Evolutionary conservation across 345 rosid species (phyloP), one percentile per base, ranked within the genome.

Genomic region (Brassica incana): DNA sequence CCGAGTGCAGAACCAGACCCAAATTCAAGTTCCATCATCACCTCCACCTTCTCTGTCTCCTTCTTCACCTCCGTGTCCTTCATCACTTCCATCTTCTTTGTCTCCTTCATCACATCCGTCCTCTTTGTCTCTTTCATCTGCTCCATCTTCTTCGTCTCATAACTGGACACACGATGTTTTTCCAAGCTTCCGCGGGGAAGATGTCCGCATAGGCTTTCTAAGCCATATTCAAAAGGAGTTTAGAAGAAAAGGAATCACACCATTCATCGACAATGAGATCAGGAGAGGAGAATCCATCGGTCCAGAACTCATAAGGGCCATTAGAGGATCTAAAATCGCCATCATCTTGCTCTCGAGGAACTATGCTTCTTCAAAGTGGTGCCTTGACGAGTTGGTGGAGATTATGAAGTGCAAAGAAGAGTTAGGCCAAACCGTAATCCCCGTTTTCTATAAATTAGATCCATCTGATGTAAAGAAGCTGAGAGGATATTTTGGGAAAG

Each of bases 321-420:
- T 71, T 23, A 77, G 71, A 71, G 65, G 58, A 50, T 77, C 71
- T 23, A 71, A 62, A 65, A 64, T 77, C 7, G 38, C 76, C 0
- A 54, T 77, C 43, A 7, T 71, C 30, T 23, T 77, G 30, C 58
- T 77, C 43, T 71, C 81, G 0, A 30, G 0, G 38, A 77, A 69
- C 67, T 75, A 66, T 0, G 72, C 72, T 35, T 66, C 54, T 11
- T 67, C 71, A 6, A 40, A 20, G 5, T 67, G 71, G 71, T 67
- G 71, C 14, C 71, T 67, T 38, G 71, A 67, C 16, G 71, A 67
- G 2, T 10, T 67, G n/a, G 61, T 69, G 38, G 60, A 45, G 72
- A 69, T 69, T 14, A 27, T 69, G 60, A 69, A 27, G 38, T 69
- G 72, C 36, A 69, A 5, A 16, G 8, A 69, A 48, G 60, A 48